phyloP scores from a whole-genome alignment of 1,284 basidiomycete species.

The Marasmius fiardii region DNA sequence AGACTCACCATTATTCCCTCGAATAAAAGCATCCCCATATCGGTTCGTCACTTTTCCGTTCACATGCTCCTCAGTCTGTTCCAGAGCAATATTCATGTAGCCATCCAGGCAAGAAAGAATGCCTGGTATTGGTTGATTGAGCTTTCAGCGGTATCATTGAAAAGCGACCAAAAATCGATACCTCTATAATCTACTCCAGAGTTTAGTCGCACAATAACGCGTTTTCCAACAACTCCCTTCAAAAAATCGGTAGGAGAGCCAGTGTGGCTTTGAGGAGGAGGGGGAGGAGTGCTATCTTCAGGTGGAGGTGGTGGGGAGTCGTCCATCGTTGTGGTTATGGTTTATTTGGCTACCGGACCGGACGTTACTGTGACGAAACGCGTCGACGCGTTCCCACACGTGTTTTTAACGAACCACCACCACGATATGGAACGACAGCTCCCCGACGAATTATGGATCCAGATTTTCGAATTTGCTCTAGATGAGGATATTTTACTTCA shows the following conservation, averaged over 20 bases:
- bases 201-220: constrained; percentile 91
- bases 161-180: constrained; percentile 36
- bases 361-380: neutral
- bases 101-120: constrained; percentile 96
- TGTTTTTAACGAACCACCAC: neutral
- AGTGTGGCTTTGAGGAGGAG: constrained; percentile 45
- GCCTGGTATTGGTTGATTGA: constrained; percentile 45
- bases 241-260: constrained; percentile 90
- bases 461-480: neutral
- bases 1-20: constrained; percentile 92
- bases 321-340: constrained; percentile 18
- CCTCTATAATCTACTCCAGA: constrained; percentile 96
- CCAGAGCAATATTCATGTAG: constrained; percentile 98
- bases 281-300: constrained; percentile 39
- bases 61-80: constrained; percentile 95
- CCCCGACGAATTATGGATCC: constrained; percentile 1
- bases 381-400: neutral
- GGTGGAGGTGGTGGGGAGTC: constrained; percentile 35
- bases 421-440: neutral
- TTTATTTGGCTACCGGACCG: neutral
- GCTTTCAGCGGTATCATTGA: neutral
- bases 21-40: constrained; percentile 93
- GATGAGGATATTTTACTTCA: constrained; percentile 1
- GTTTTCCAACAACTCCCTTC: constrained; percentile 93
- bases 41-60: constrained; percentile 82